These are phyloP conservation scores for Cyberlindnera xylosilytica DNA, from an alignment of 805 yeast species.

Conservation along the genomic window DNA sequence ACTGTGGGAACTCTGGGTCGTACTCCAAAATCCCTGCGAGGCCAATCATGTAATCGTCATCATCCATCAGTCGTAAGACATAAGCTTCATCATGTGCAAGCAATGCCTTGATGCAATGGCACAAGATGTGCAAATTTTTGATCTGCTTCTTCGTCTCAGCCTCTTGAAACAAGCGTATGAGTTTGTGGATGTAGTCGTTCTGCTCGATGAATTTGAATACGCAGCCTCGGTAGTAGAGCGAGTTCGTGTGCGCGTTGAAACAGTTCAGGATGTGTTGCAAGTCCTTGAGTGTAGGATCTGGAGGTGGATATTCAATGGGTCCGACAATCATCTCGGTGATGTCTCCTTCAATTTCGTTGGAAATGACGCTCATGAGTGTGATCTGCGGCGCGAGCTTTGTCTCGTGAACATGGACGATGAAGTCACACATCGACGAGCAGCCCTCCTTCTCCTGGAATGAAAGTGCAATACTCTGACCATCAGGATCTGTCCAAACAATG, in stretches of 20 bases:
- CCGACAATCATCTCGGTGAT: slow-evolving; percentile 78
- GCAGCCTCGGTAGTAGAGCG: slow-evolving; percentile 60
- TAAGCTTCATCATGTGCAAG: slow-evolving; percentile 68
- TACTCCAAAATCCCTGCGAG: slow-evolving; percentile 82
- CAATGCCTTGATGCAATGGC: slow-evolving; percentile 69
- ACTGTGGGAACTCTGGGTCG: slow-evolving; percentile 80
- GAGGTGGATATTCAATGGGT: slow-evolving; percentile 67
- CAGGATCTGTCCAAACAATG: slow-evolving; percentile 86
- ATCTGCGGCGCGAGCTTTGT: slow-evolving; percentile 55
- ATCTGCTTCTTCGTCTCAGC: slow-evolving; percentile 55
- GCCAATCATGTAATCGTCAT: slow-evolving; percentile 51
- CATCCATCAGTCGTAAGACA: slow-evolving; percentile 54
- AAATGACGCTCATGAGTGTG: slow-evolving; percentile 65
- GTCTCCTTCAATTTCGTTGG: slow-evolving; percentile 47
- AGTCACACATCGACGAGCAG: slow-evolving; percentile 79
- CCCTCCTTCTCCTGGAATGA: slow-evolving; percentile 92
- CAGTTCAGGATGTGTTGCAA: slow-evolving; percentile 52
- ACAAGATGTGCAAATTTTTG: slow-evolving; percentile 58
- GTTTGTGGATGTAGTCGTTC: slow-evolving; percentile 46
- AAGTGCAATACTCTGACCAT: slow-evolving; percentile 75
- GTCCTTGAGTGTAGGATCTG: slow-evolving; percentile 45
- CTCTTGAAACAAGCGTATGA: slow-evolving; percentile 50
- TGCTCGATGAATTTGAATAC: slow-evolving; percentile 55
- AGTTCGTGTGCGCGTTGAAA: slow-evolving; percentile 51
- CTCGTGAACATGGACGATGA: slow-evolving; percentile 66